phyloP scores from a whole-genome alignment of 2,329 filamentous ascomycete species.

The Emydomyces testavorans region DNA sequence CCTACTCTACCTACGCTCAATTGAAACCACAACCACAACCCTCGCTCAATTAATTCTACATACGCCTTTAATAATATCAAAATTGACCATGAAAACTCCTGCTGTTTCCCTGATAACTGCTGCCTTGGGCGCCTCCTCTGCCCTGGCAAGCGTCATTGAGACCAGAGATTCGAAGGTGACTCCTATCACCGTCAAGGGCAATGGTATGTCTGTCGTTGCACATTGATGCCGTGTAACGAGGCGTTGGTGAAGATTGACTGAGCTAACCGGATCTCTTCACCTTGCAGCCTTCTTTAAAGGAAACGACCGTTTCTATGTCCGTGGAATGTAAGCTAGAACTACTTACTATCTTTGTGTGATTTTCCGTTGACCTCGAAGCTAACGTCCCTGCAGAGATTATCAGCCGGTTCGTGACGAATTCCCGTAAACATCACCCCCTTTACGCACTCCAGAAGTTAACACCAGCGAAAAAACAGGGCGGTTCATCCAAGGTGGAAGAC shows the following conservation, averaged over 20 bases:
- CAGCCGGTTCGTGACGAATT: conserved; percentile 40
- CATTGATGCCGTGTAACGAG: too few relatives aligned
- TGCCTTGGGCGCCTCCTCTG: conserved; percentile 37
- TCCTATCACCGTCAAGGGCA: conserved; percentile 51
- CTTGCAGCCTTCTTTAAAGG: conserved; percentile 55
- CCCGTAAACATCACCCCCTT: not conserved
- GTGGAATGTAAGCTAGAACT: conserved; percentile 29
- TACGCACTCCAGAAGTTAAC: not conserved
- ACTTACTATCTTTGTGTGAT: not conserved
- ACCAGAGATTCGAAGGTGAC: conserved; percentile 39
- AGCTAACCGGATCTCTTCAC: conserved; percentile 20
- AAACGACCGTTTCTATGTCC: conserved; percentile 44
- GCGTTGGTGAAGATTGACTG: not conserved
- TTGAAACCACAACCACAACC: conserved; percentile 5
- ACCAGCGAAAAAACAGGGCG: conserved; percentile 34
- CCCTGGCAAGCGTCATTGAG: conserved; percentile 35
- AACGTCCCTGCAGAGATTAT: conserved; percentile 45
- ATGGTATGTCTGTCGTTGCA: conserved; percentile 37
- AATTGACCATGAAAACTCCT: conserved; percentile 43
- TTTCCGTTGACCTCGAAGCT: not conserved
- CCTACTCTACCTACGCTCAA: too few relatives aligned
- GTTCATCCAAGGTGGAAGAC: conserved; percentile 53
- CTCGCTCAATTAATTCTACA: too few relatives aligned
- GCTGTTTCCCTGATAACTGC: conserved; percentile 38
- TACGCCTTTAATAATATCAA: conserved; percentile 13